These are phyloP conservation scores for Mycoemilia scoparia DNA, from an alignment of 192 early-diverging fungal genomes.

Conservation along the genomic window DNA sequence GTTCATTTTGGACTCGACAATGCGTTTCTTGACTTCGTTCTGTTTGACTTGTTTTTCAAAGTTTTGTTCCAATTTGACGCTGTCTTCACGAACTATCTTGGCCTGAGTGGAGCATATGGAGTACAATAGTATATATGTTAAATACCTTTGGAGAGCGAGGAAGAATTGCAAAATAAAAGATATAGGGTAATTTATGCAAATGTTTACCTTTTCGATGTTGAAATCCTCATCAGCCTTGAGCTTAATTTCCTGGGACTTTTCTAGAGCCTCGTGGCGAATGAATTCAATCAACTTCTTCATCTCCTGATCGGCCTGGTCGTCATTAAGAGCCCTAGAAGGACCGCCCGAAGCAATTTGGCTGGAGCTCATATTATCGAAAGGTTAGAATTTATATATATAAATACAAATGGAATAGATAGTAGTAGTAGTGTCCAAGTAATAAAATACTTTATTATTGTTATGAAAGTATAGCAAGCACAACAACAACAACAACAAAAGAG, in stretches of 20 bases:
- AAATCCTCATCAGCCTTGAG: conserved; percentile 99
- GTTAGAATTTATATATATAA: no score
- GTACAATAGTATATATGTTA: background rate
- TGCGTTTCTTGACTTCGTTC: conserved; percentile 86
- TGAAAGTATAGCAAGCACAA: no score
- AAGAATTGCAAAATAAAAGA: no score
- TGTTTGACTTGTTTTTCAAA: conserved; percentile 97
- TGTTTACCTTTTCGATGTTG: conserved; percentile 96
- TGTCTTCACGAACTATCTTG: conserved; percentile 94
- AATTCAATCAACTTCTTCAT: conserved; percentile 99
- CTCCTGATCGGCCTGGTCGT: conserved; percentile 86
- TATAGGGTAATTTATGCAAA: no score
- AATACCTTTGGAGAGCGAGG: background rate
- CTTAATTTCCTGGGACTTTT: conserved; percentile 97
- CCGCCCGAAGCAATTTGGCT: no score
- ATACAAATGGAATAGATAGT: no score
- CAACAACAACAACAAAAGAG: no score
- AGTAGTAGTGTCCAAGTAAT: no score
- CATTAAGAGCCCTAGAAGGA: no score
- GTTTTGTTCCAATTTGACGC: conserved; percentile 85
- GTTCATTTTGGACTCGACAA: conserved; percentile 84
- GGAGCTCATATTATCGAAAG: no score
- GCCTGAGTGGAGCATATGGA: no score
- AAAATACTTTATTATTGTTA: no score
- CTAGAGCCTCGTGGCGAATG: conserved; percentile 96